Evolutionary conservation across 768 basidiomycete genomes (phyloP).

Genomic region (Lanmaoa rubissima): DNA sequence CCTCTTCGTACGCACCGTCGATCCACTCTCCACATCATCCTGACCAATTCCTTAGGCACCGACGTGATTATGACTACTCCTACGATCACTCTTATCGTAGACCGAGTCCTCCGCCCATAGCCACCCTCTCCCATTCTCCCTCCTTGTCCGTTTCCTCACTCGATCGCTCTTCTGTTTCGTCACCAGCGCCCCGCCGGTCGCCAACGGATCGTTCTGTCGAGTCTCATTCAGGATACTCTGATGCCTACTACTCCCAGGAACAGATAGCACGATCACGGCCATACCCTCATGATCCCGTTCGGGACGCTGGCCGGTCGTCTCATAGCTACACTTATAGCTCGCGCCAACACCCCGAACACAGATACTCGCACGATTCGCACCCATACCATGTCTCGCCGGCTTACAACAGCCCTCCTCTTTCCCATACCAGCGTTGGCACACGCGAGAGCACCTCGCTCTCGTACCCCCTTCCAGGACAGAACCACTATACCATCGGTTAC

Average conservation of each 20-base stretch:
- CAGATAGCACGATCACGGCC: slow-evolving; percentile 32
- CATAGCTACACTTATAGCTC: slow-evolving; percentile 35
- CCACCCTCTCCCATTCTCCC: slow-evolving; percentile 56
- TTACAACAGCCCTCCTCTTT: slow-evolving; percentile 28
- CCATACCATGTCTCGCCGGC: slow-evolving; percentile 28
- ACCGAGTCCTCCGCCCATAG: slow-evolving; percentile 50
- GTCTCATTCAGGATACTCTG: slow-evolving; percentile 33
- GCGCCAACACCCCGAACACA: slow-evolving; percentile 28
- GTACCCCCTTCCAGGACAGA: slow-evolving; percentile 40
- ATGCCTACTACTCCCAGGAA: slow-evolving; percentile 41
- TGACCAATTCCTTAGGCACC: slow-evolving; percentile 31
- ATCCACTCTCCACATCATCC: slow-evolving; percentile 29
- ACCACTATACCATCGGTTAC: slow-evolving; percentile 42
- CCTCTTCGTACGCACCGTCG: slow-evolving; percentile 33
- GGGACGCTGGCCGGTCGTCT: slow-evolving; percentile 32
- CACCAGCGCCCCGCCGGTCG: slow-evolving; percentile 51
- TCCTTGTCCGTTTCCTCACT: slow-evolving; percentile 57
- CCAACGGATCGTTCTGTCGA: slow-evolving; percentile 33
- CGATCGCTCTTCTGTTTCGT: slow-evolving; percentile 59
- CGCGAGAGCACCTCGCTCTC: slow-evolving; percentile 30
- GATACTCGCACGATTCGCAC: slow-evolving; percentile 35
- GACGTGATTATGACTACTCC: slow-evolving; percentile 39
- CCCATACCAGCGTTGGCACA: slow-evolving; percentile 21
- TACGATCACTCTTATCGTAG: slow-evolving; percentile 40
- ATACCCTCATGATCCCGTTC: slow-evolving; percentile 34